Percentiles rank a stretch among this genome's conserved stretches.
These are phyloP conservation scores for Suhomyces wounanorum DNA, from an alignment of 1,139 yeast genomes.

Conservation along the genomic window DNA sequence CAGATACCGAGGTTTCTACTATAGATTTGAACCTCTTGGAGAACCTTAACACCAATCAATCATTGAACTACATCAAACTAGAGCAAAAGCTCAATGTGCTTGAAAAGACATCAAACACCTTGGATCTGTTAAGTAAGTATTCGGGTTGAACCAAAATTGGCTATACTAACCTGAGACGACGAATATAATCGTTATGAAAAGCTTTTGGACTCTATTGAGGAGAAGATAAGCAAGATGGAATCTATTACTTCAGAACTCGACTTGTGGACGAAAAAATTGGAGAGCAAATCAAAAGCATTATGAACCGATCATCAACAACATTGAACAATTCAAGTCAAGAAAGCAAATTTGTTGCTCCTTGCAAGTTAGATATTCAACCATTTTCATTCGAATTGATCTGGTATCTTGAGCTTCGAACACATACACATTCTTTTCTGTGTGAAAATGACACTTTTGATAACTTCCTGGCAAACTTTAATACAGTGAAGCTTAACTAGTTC, in stretches of 20 bases:
- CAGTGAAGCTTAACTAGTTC: too few relatives aligned
- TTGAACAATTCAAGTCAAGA: too few relatives aligned
- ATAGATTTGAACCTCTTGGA: conserved; percentile 55
- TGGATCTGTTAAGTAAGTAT: conserved; percentile 36
- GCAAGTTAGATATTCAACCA: too few relatives aligned
- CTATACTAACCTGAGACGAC: conserved; percentile 23
- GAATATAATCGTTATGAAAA: conserved; percentile 32
- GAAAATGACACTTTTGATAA: too few relatives aligned
- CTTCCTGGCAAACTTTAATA: too few relatives aligned
- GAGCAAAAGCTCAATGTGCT: conserved; percentile 48
- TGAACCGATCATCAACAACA: not conserved
- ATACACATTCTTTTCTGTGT: too few relatives aligned
- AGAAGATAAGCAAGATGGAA: conserved; percentile 47
- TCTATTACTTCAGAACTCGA: conserved; percentile 56
- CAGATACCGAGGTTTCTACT: conserved; percentile 56
- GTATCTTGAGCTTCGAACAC: too few relatives aligned
- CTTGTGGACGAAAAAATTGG: conserved; percentile 58
- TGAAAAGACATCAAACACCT: conserved; percentile 34
- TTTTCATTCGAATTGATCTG: too few relatives aligned
- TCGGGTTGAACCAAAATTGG: not conserved
- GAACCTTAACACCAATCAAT: conserved; percentile 58
- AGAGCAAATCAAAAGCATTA: conserved; percentile 29
- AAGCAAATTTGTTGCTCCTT: too few relatives aligned
- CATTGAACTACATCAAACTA: conserved; percentile 56
- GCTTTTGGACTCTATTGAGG: conserved; percentile 46